Conservation (phyloP, 345 rosid genomes). For the Corymbia maculata region DNA sequence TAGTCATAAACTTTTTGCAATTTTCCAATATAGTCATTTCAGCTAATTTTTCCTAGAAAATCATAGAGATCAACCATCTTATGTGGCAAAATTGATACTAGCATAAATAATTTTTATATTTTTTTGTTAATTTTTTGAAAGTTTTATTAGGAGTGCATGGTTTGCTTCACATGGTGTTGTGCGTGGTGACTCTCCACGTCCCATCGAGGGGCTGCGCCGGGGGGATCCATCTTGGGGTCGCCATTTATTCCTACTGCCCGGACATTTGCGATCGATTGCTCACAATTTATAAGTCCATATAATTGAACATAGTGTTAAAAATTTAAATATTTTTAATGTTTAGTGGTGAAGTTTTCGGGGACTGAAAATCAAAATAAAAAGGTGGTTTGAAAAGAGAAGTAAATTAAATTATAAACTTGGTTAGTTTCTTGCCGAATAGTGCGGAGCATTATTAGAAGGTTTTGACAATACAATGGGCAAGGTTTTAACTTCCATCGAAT, state of each 20-base stretch:
- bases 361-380: not conserved
- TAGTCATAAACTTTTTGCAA: not conserved
- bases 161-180: not conserved
- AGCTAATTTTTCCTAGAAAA: rapidly evolving
- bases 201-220: not conserved
- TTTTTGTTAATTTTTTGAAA: not conserved
- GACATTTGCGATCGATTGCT: not conserved
- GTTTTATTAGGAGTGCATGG: not conserved
- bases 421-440: not conserved
- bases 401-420: not conserved
- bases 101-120: rapidly evolving
- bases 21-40: not conserved
- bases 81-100: rapidly evolving
- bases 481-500: not conserved
- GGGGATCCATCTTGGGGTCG: not conserved
- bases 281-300: not conserved
- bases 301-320: not conserved
- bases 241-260: not conserved
- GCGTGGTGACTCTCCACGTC: not conserved
- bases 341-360: not conserved
- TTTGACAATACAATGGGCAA: not conserved
- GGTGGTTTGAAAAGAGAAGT: not conserved
- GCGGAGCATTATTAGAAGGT: not conserved
- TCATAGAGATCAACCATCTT: rapidly evolving
- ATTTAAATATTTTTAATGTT: not conserved